phyloP scores from a whole-genome alignment of 805 yeast species.

The Wickerhamiella domercqiae region DNA sequence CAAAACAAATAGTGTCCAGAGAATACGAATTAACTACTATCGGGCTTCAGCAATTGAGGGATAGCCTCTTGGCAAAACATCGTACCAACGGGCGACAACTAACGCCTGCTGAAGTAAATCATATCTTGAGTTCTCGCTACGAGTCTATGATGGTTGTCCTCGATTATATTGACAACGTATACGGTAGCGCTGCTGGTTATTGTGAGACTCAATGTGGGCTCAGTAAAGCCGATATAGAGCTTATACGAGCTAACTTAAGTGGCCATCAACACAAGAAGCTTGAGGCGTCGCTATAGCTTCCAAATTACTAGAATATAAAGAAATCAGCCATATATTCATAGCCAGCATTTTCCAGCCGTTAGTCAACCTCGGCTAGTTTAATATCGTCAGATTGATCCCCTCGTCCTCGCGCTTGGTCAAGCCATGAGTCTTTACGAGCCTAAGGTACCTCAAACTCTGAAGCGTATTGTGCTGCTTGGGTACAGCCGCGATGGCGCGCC shows the following conservation, averaged over 20 bases:
- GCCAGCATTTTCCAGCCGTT: no score
- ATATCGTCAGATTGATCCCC: no score
- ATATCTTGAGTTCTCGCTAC: conserved; percentile 46
- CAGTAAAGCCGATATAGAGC: conserved; percentile 29
- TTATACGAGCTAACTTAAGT: conserved; percentile 23
- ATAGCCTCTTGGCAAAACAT: background rate
- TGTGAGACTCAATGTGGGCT: conserved; percentile 32
- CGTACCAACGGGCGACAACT: conserved; percentile 28
- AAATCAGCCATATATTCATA: no score
- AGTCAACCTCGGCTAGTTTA: no score
- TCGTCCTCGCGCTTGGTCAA: no score
- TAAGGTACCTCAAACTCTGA: background rate
- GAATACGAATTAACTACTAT: conserved; percentile 64
- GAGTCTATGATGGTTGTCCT: conserved; percentile 58
- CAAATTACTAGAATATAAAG: no score
- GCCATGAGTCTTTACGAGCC: conserved; percentile 1
- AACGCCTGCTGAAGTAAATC: conserved; percentile 36
- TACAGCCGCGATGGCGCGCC: background rate
- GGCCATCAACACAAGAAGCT: background rate
- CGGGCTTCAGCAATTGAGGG: conserved; percentile 31
- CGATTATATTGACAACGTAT: conserved; percentile 34
- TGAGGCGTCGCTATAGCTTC: background rate
- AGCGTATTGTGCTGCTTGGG: background rate
- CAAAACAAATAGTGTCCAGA: conserved; percentile 44
- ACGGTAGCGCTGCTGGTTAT: conserved; percentile 41